These are phyloP conservation scores for Saturnispora halmiae DNA, from an alignment of 805 yeast genomes.

Conservation along the genomic window DNA sequence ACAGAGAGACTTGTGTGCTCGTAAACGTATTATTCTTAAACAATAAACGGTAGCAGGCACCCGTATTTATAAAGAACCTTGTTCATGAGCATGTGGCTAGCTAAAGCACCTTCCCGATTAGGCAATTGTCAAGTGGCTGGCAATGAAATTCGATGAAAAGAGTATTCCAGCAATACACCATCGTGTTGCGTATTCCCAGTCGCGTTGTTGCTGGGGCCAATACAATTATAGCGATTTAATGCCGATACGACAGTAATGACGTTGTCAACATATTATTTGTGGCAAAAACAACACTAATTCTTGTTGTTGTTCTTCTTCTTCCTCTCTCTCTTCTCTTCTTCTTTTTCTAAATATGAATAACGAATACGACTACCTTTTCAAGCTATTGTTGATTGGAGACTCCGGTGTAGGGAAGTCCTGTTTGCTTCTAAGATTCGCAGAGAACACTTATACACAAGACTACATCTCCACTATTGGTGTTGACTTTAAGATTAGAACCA, in stretches of 20 bases:
- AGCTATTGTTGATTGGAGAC: constrained; percentile 90
- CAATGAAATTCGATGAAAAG: neutral
- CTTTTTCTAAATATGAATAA: constrained; percentile 47
- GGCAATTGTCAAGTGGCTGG: constrained; percentile 6
- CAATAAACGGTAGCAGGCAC: no score
- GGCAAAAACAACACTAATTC: neutral
- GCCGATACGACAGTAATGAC: neutral
- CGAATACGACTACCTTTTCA: constrained; percentile 97
- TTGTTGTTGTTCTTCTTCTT: no score
- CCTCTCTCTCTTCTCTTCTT: neutral
- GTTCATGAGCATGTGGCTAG: constrained; percentile 7
- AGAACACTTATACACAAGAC: constrained; percentile 93
- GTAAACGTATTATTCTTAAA: no score
- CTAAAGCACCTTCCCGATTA: constrained; percentile 9
- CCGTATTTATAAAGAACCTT: neutral
- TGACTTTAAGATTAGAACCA: constrained; percentile 82
- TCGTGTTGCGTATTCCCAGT: no score
- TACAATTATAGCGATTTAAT: no score
- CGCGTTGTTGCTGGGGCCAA: no score
- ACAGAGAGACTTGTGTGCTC: no score
- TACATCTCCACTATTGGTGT: constrained; percentile 97
- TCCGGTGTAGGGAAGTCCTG: constrained; percentile 99
- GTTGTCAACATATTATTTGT: neutral
- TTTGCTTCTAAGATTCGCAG: constrained; percentile 88
- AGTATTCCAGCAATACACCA: no score